Base-by-base conservation (phyloP, 2,329 filamentous ascomycete genomes). In the Calonectria montana region DNA sequence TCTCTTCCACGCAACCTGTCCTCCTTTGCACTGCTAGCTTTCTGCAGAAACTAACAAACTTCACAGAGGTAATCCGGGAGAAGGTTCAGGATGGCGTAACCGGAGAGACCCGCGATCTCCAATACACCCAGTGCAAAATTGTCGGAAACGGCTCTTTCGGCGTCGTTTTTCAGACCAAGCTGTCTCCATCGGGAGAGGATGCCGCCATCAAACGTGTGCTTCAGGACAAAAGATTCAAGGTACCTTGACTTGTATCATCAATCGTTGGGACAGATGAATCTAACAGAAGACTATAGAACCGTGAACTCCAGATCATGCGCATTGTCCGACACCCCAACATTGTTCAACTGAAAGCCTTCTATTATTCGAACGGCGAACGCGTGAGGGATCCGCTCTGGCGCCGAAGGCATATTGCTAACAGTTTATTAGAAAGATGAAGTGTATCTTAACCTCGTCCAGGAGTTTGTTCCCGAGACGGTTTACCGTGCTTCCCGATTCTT, bases 151-250 rank as follows among this genome's bases (percentile, higher is more conserved):
- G 97, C 78, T 98, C 96, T 41, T 99, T 99, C 80, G 97, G 97
- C 76, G 96, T 99, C 63, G 97, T 99, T 76, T 99, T 99, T 85
- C 97, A 99, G 88, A 99, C 97, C 70, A 98, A 98, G 88, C 91
- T 99, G 80, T 96, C 96, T 73, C 97, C 97, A n/a, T 97, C 94
- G 75, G 96, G 96, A 75, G 97, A 99, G 85, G 97, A 99, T 87
- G 97, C 97, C 66, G 97, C 97, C 83, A 99, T 99, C 89, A 99
- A 99, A 90, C 93, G 97, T 80, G 97, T 99, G 72, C 91, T 99
- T 71, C 97, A 99, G 83, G 97, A 99, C 89, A 99, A 99, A 90
- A 92, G 97, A 83, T 99, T 99, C 92, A 99, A 99, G 94, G 97
- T 97, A 83, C 81, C 61, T 47, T 41, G 64, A 53, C 53, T 16